Evolutionary conservation across 2,329 filamentous ascomycete species (phyloP).

Genomic region (Exophiala lecanii-corni): DNA sequence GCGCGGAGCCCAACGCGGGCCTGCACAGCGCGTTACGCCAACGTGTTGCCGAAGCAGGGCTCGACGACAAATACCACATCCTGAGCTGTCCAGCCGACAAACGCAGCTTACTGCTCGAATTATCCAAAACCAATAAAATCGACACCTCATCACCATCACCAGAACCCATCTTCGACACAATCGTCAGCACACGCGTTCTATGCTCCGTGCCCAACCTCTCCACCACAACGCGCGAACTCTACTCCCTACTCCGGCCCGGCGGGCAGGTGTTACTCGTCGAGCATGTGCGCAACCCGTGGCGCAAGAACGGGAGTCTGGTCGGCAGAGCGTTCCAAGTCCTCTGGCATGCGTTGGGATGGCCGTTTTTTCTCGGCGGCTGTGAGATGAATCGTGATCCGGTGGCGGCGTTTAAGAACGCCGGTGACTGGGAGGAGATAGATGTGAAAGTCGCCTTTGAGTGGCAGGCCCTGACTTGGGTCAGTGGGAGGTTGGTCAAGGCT

Average conservation of each 20-base stretch:
- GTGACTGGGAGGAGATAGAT: constrained; percentile 47
- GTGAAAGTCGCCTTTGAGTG: constrained; percentile 39
- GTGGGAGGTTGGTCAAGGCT: constrained; percentile 37
- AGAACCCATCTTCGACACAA: constrained; percentile 49
- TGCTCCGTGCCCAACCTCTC: constrained; percentile 50
- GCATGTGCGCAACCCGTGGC: constrained; percentile 52
- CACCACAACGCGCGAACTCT: constrained; percentile 44
- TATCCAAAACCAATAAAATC: constrained; percentile 39
- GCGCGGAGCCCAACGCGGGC: constrained; percentile 48
- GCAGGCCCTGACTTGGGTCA: constrained; percentile 38
- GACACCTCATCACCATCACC: constrained; percentile 31
- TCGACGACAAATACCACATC: constrained; percentile 47
- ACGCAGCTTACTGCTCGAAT: constrained; percentile 41
- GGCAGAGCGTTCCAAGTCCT: constrained; percentile 45
- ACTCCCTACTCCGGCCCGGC: constrained; percentile 50
- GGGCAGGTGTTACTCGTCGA: constrained; percentile 53
- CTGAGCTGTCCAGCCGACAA: constrained; percentile 46
- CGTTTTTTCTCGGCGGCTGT: constrained; percentile 50
- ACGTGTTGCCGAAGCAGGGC: constrained; percentile 19
- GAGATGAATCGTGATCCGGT: constrained; percentile 47
- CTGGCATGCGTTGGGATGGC: constrained; percentile 46
- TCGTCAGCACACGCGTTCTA: constrained; percentile 51
- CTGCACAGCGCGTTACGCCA: constrained; percentile 43
- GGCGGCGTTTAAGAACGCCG: constrained; percentile 39
- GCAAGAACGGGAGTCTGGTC: constrained; percentile 41